Conservation (phyloP, 768 basidiomycete genomes). For the Tylopilus felleus region DNA sequence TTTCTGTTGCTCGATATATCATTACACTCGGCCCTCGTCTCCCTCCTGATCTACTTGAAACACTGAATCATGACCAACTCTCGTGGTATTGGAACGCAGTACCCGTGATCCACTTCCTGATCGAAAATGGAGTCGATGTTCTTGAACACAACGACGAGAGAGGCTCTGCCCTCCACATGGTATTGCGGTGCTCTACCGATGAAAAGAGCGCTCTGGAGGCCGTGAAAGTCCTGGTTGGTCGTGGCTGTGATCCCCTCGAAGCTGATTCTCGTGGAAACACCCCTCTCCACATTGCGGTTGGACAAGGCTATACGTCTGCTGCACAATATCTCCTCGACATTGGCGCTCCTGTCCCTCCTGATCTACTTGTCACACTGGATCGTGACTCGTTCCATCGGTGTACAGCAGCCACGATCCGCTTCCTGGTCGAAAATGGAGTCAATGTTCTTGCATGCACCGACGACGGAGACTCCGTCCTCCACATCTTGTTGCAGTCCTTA, state of each 20-base stretch:
- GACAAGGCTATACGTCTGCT: no score
- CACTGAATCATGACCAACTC: no score
- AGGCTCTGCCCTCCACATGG: background rate
- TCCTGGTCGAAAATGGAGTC: background rate
- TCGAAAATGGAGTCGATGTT: no score
- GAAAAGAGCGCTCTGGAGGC: background rate
- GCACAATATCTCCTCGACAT: background rate
- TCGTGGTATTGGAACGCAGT: no score
- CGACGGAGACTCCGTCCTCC: background rate
- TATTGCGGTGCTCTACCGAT: background rate
- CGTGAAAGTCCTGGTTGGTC: background rate
- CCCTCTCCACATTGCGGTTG: no score
- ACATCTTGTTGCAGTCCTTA: background rate
- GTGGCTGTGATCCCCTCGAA: no score
- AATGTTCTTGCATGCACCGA: background rate
- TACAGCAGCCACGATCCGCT: background rate
- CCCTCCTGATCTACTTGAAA: no score
- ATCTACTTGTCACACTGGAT: background rate
- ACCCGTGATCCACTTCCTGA: no score
- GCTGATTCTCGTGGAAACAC: no score
- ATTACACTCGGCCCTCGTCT: background rate
- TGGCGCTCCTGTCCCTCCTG: background rate
- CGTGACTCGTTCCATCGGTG: no score
- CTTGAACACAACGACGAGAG: background rate
- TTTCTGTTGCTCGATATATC: background rate